Evolutionary conservation across 768 basidiomycete genomes (phyloP).

Genomic region (Russula ochroleuca): DNA sequence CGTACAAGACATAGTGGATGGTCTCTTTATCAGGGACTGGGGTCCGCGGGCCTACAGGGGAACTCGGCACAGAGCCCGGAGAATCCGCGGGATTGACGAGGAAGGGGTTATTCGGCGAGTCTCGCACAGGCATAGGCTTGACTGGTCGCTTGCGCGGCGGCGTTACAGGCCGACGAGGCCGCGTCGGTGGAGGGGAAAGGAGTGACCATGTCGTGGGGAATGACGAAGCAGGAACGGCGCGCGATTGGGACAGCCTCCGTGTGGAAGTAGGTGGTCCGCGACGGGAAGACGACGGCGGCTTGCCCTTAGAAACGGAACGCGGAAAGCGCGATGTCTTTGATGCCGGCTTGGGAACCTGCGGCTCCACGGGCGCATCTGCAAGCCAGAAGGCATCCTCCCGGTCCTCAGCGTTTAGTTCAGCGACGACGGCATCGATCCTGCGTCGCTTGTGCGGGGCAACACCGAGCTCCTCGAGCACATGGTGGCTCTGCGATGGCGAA

Average conservation of each 20-base stretch:
- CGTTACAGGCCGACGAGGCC: conserved; percentile 23
- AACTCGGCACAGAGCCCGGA: conserved; percentile 23
- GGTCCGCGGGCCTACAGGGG: conserved; percentile 25
- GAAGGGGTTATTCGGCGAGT: conserved; percentile 29
- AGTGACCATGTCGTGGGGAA: conserved; percentile 21
- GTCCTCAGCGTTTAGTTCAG: conserved; percentile 24
- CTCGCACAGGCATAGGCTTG: conserved; percentile 26
- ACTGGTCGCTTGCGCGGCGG: conserved; percentile 20
- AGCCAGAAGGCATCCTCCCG: conserved; percentile 28
- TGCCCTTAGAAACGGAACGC: conserved; percentile 16
- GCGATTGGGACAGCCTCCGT: conserved; percentile 25
- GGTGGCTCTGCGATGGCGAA: conserved; percentile 18
- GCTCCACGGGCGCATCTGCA: conserved; percentile 1
- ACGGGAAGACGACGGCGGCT: conserved; percentile 19
- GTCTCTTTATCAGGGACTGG: conserved; percentile 23
- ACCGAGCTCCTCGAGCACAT: conserved; percentile 7
- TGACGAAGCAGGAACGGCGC: conserved; percentile 22
- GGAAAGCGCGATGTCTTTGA: conserved; percentile 18
- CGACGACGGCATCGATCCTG: conserved; percentile 26
- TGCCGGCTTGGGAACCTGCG: conserved; percentile 8
- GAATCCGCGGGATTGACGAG: conserved; percentile 21
- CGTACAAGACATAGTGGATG: conserved; percentile 28
- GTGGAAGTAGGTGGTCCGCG: conserved; percentile 20
- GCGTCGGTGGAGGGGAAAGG: conserved; percentile 27
- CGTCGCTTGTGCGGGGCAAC: conserved; percentile 20